phyloP scores from a whole-genome alignment of 2,329 filamentous ascomycete genomes.

The Colletotrichum melonis region DNA sequence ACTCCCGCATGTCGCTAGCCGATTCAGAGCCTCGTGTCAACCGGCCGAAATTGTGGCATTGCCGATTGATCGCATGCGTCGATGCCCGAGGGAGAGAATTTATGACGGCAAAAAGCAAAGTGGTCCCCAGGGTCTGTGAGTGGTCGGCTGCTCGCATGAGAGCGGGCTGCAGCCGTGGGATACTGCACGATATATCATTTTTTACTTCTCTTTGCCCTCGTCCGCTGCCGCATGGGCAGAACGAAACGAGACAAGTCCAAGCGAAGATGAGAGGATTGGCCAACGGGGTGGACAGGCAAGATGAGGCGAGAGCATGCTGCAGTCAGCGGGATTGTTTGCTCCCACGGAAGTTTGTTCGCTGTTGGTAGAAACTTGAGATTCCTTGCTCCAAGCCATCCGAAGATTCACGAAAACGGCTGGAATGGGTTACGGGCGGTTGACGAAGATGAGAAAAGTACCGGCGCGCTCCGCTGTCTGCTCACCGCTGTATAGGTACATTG shows the following conservation, averaged over 20 bases:
- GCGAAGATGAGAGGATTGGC: neutral
- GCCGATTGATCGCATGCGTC: conserved; percentile 33
- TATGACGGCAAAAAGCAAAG: conserved; percentile 26
- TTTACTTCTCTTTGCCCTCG: neutral
- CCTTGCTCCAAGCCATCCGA: neutral
- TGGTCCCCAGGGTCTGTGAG: conserved; percentile 19
- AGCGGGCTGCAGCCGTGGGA: conserved; percentile 18
- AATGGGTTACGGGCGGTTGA: conserved; percentile 26
- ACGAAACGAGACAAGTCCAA: conserved; percentile 21
- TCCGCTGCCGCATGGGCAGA: conserved; percentile 9
- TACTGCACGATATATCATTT: conserved; percentile 28
- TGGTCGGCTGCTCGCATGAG: conserved; percentile 14
- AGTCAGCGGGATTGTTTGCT: neutral
- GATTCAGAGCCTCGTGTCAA: conserved; percentile 33
- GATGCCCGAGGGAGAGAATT: conserved; percentile 33
- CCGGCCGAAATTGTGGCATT: conserved; percentile 34
- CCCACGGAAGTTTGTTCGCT: neutral
- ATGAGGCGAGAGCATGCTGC: neutral
- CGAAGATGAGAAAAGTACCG: conserved; percentile 5
- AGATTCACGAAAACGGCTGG: conserved; percentile 5
- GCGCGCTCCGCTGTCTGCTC: conserved; percentile 11
- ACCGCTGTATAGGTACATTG: conserved; percentile 24
- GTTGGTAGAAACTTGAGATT: neutral
- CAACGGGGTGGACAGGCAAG: neutral
- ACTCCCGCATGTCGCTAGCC: conserved; percentile 17